A percentile compares a stretch with the other conserved stretches of the same genome.
These are phyloP conservation scores for Wickerhamomyces strasburgensis DNA, from an alignment of 805 yeast genomes.

Conservation along the genomic window DNA sequence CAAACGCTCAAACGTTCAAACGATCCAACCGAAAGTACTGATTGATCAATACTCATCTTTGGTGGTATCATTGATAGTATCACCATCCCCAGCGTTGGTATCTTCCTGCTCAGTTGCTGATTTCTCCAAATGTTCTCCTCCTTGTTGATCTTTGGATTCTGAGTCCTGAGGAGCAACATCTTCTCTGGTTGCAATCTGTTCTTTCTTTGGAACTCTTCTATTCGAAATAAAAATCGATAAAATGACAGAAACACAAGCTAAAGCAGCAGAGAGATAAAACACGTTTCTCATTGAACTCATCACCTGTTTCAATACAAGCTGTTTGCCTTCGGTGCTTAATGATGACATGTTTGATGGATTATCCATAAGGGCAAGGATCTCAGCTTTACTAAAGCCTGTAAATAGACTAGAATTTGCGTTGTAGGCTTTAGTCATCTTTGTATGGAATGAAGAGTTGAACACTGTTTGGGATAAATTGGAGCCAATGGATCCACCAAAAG, in stretches of 20 bases:
- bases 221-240: slow-evolving; percentile 34
- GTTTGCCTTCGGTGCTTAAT: neutral
- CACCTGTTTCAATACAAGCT: slow-evolving; percentile 10
- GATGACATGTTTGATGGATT: neutral
- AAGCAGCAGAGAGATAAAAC: slow-evolving; percentile 34
- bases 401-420: neutral
- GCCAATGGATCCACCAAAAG: slow-evolving; percentile 41
- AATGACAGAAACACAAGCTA: slow-evolving; percentile 25
- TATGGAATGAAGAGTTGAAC: slow-evolving; percentile 28
- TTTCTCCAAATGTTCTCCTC: no score
- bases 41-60: no score
- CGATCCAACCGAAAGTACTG: no score
- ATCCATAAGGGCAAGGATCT: neutral
- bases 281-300: slow-evolving; percentile 36
- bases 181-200: slow-evolving; percentile 4
- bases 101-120: neutral
- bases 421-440: neutral
- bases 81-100: neutral
- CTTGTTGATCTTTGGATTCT: neutral
- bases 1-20: no score
- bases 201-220: slow-evolving; percentile 33
- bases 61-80: neutral
- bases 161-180: neutral
- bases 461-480: slow-evolving; percentile 38
- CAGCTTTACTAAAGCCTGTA: neutral